These are phyloP conservation scores for Pharus latifolius DNA, from an alignment of 176 grass and related monocot genomes.

Conservation along the genomic window DNA sequence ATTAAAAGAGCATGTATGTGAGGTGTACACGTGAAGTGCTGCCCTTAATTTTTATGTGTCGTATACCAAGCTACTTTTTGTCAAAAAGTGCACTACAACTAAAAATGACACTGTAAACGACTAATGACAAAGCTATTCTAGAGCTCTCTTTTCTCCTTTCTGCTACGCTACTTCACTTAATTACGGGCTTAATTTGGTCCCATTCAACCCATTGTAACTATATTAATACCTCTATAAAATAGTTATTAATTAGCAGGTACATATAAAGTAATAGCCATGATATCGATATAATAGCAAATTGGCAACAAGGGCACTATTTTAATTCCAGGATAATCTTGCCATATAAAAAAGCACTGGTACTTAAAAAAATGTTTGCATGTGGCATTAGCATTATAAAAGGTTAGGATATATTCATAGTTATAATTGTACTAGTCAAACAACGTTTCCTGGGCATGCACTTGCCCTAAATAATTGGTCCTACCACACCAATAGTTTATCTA, in stretches of 20 bases:
- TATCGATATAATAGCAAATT: slow-evolving; percentile 22
- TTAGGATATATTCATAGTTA: slow-evolving; percentile 24
- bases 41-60: no score
- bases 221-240: slow-evolving; percentile 15
- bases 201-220: slow-evolving; percentile 21
- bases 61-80: no score
- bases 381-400: slow-evolving; percentile 20
- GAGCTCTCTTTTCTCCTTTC: slow-evolving; percentile 6
- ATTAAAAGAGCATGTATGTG: no score
- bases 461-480: slow-evolving; percentile 25
- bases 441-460: slow-evolving; percentile 29
- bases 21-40: no score
- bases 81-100: not conserved
- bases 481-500: slow-evolving; percentile 26
- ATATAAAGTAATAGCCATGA: slow-evolving; percentile 23
- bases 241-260: slow-evolving; percentile 26
- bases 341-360: slow-evolving; percentile 2
- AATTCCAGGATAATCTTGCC: slow-evolving; percentile 24
- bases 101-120: slow-evolving; percentile 11
- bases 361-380: slow-evolving; percentile 16
- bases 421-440: slow-evolving; percentile 44
- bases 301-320: slow-evolving; percentile 19
- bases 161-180: slow-evolving; percentile 22
- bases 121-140: slow-evolving; percentile 21
- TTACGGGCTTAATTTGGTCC: slow-evolving; percentile 1